Evolutionary conservation across 164 flowering plant species (phyloP).

Genomic region (Magnolia changhungtana): DNA sequence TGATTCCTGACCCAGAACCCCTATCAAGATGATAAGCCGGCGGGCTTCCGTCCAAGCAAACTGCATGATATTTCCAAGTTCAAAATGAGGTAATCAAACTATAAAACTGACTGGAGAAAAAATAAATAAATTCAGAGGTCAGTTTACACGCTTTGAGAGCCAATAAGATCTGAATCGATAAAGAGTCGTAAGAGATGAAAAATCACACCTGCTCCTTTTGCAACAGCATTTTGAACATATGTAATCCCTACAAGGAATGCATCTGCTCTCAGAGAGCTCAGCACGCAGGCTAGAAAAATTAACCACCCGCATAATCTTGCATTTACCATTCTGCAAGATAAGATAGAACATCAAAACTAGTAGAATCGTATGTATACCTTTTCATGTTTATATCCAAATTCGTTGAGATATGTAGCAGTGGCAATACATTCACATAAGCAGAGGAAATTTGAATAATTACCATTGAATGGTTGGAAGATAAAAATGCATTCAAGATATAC

Average conservation of each 20-base stretch:
- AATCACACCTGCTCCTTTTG: conserved; percentile 20
- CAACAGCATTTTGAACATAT: conserved; percentile 12
- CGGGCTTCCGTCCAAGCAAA: conserved; percentile 35
- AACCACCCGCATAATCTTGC: neutral
- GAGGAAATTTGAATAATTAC: no score
- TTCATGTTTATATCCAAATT: neutral
- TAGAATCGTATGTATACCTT: neutral
- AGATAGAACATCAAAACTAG: neutral
- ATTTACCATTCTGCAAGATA: conserved; percentile 12
- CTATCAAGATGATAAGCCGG: conserved; percentile 28
- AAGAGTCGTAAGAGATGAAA: neutral
- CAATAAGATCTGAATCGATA: no score
- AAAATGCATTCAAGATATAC: no score
- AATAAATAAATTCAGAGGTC: no score
- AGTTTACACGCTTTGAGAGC: no score
- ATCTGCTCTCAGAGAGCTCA: conserved; percentile 15
- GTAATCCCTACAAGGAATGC: conserved; percentile 13
- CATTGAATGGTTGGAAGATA: no score
- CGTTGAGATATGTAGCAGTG: neutral
- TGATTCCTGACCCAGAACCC: conserved; percentile 25
- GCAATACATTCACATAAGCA: neutral
- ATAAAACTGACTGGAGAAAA: neutral
- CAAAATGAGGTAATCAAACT: conserved; percentile 1
- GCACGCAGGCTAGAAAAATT: conserved; percentile 2
- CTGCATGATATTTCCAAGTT: conserved; percentile 10